Percentiles rank a stretch among this genome's conserved stretches.
Conservation (phyloP, 805 yeast genomes). For the Yamadazyma takamatsuzukensis region DNA sequence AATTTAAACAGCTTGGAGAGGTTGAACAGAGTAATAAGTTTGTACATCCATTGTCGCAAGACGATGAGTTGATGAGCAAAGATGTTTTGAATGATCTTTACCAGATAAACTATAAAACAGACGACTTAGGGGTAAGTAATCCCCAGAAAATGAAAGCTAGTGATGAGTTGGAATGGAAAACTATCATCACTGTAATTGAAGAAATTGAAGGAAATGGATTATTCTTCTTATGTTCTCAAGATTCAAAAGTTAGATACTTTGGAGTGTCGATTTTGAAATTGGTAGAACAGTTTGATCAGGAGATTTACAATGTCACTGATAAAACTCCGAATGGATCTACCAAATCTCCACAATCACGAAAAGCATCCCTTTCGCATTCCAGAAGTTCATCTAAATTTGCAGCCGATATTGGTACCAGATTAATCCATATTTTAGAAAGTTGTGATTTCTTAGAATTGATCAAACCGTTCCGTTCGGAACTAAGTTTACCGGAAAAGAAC, state of each 20-base stretch:
- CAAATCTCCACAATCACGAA: conserved; percentile 2
- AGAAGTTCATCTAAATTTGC: conserved; percentile 67
- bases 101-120: conserved; percentile 43
- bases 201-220: conserved; percentile 96
- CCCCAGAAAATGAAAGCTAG: conserved; percentile 24
- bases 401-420: conserved; percentile 73
- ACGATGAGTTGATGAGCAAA: conserved; percentile 33
- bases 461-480: conserved; percentile 43
- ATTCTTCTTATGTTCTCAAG: conserved; percentile 87
- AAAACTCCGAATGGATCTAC: conserved; percentile 10
- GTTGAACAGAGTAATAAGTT: conserved; percentile 13
- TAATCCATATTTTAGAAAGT: conserved; percentile 72
- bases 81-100: conserved; percentile 40
- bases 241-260: conserved; percentile 64
- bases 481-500: conserved; percentile 74
- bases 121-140: conserved; percentile 19
- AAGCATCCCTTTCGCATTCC: conserved; percentile 34
- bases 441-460: conserved; percentile 66
- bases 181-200: conserved; percentile 79
- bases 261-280: conserved; percentile 74
- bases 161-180: conserved; percentile 73
- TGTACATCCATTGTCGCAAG: conserved; percentile 25
- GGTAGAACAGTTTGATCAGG: conserved; percentile 85
- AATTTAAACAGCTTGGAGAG: conserved; percentile 40
- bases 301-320: conserved; percentile 54